Evolutionary conservation across 768 basidiomycete species (phyloP), one percentile per base, ranked within the genome.

Genomic region (Hypholoma sublateritium): DNA sequence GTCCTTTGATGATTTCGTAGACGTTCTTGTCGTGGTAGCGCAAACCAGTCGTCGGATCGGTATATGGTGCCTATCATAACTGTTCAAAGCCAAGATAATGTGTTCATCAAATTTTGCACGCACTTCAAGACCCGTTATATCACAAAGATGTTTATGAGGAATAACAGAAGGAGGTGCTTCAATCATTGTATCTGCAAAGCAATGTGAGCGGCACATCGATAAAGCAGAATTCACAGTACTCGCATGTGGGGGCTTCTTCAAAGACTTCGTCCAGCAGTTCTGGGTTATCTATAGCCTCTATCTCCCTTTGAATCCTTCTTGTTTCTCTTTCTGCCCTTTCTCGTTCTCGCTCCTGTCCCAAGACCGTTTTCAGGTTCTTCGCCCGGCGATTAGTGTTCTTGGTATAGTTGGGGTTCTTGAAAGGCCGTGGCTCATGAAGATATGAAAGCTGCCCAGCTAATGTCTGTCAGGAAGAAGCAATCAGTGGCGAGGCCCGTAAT

Each of bases 11-110:
- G 25, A 91, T 74, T 46, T 91, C 89, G 66, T 92, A 93, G n/a
- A 93, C 83, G 59, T 85, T 89, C 75, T 89, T 91, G 76, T 93
- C 88, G 59, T 93, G 88, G 67, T 89, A 93, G 4, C 92, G 80
- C 9, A 94, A 75, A 1, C 86, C 85, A 0, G 91, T 92, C 1
- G 84, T 81, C 5, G 92, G 91, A 62, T 94, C 89, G 0, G 89
- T 93, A 61, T 93, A 93, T 1, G 88, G 89, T 0, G 89, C 91
- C 90, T 91, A 41, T 2, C 25, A 19, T 43, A 19, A 25, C 41
- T 19, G 25, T 41, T 25, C 19, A 43, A 41, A 21, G 16, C 9
- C 6, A 13, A 32, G 32, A 58, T 28, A 52, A 32, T 32, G 16
- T 42, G 19, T 37, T n/a, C n/a, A 42, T 46, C 13, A 53, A 21